These are phyloP conservation scores for Colletotrichum sp. DNA, from an alignment of 2,329 filamentous ascomycete genomes.

Conservation along the genomic window DNA sequence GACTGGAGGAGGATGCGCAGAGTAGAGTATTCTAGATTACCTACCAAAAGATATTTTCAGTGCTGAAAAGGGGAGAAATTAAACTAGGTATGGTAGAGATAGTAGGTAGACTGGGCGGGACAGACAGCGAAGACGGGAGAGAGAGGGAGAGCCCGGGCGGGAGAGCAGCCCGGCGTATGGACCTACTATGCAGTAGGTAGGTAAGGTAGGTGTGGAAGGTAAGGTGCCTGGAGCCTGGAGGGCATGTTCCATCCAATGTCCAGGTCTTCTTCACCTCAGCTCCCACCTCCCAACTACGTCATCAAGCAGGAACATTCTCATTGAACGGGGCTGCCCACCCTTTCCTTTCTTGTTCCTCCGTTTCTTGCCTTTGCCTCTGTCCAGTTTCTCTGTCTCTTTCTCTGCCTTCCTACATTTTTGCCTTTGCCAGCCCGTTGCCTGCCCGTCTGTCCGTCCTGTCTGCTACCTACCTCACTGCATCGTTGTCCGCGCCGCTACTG, in stretches of 20 bases:
- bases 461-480: background rate
- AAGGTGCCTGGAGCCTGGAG: background rate
- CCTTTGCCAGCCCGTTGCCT: background rate
- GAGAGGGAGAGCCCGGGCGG: background rate
- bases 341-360: constrained; percentile 17
- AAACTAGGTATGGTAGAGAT: too few relatives aligned
- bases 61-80: background rate
- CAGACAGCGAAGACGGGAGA: background rate
- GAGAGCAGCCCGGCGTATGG: background rate
- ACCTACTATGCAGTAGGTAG: too few relatives aligned
- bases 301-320: constrained; percentile 2
- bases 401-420: background rate
- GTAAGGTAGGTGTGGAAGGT: background rate
- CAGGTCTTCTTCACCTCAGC: background rate
- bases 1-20: background rate
- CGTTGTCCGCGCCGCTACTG: background rate
- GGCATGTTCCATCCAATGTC: background rate
- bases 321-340: constrained; percentile 7
- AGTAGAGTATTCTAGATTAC: background rate
- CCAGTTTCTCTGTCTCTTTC: background rate
- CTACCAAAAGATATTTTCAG: background rate
- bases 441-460: background rate
- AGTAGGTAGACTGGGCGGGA: too few relatives aligned
- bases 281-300: constrained; percentile 10
- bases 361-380: background rate